A percentile compares a stretch with the other conserved stretches of the same genome.
Conservation (phyloP, 2,329 filamentous ascomycete species). For the Xylariales sp. region DNA sequence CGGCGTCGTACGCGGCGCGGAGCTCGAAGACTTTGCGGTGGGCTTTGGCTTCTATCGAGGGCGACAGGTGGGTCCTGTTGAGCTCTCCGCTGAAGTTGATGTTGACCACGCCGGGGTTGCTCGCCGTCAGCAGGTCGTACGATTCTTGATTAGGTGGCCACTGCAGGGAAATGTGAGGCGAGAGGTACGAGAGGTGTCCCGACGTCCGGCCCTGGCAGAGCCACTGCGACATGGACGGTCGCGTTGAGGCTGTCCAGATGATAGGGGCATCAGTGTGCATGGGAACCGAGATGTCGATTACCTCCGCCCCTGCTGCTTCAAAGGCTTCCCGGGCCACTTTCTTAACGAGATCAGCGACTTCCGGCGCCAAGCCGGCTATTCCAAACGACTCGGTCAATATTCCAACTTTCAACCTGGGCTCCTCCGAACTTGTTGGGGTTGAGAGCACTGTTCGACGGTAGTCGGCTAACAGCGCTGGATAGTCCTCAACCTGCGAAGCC, state of each 20-base stretch:
- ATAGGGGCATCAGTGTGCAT: slow-evolving; percentile 40
- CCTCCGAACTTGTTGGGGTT: slow-evolving; percentile 18
- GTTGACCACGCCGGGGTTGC: neutral
- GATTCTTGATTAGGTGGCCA: slow-evolving; percentile 29
- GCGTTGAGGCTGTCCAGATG: slow-evolving; percentile 39
- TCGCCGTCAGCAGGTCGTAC: slow-evolving; percentile 30
- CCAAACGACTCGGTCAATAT: slow-evolving; percentile 41
- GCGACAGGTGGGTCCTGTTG: slow-evolving; percentile 9
- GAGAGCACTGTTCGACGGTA: neutral
- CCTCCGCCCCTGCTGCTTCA: slow-evolving; percentile 38
- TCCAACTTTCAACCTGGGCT: slow-evolving; percentile 37
- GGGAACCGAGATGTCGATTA: slow-evolving; percentile 47
- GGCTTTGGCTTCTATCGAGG: slow-evolving; percentile 23
- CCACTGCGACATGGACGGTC: slow-evolving; percentile 40
- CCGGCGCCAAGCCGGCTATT: slow-evolving; percentile 29
- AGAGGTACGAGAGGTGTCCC: slow-evolving; percentile 34
- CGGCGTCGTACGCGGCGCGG: slow-evolving; percentile 39
- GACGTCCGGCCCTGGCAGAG: slow-evolving; percentile 34
- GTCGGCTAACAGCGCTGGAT: slow-evolving; percentile 11
- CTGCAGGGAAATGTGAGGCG: neutral
- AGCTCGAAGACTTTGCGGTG: slow-evolving; percentile 47
- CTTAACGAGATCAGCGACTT: slow-evolving; percentile 35
- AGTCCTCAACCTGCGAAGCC: slow-evolving; percentile 14
- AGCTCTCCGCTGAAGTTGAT: slow-evolving; percentile 15
- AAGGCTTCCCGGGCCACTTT: slow-evolving; percentile 35